Conservation (phyloP, 139 green algal genomes). For the Diplosphaera chodatii region DNA sequence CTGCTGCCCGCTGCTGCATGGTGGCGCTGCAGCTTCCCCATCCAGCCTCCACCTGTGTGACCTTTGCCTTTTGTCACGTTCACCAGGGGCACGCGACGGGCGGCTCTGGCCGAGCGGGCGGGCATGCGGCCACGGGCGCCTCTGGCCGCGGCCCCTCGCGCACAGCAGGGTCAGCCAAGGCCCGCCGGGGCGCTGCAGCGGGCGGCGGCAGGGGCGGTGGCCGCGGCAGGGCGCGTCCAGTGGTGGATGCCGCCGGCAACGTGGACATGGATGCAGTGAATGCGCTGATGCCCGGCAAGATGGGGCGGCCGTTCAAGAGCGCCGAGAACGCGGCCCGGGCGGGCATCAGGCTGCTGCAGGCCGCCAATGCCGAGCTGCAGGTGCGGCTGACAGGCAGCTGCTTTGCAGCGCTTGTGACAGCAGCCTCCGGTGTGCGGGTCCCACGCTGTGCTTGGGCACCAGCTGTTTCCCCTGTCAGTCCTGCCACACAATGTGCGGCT, state of each 20-base stretch:
- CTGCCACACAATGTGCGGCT: no score
- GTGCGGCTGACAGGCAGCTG: no score
- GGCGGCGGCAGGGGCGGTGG: not conserved
- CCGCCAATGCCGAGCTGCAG: conserved; percentile 9
- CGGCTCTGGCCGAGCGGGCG: not conserved
- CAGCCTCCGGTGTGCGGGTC: no score
- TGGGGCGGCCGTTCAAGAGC: conserved; percentile 1
- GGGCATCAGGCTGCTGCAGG: conserved; percentile 4
- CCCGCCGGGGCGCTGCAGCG: not conserved
- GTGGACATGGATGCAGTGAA: not conserved
- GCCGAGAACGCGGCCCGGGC: conserved; percentile 3
- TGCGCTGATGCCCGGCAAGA: conserved; percentile 15
- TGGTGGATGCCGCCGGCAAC: not conserved
- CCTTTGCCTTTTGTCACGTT: no score
- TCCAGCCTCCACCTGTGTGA: no score
- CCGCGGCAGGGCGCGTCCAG: conserved; percentile 4
- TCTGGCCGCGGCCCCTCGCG: no score
- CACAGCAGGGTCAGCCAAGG: no score
- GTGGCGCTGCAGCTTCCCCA: no score
- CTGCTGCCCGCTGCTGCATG: no score
- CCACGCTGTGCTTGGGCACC: no score
- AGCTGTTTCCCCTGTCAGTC: no score
- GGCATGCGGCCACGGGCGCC: not conserved
- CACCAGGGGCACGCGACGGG: not conserved
- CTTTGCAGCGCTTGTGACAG: no score